Evolutionary conservation across 192 early-diverging fungal species (phyloP), one percentile per base, ranked within the genome.

Genomic region (Neocallimastix lanati): DNA sequence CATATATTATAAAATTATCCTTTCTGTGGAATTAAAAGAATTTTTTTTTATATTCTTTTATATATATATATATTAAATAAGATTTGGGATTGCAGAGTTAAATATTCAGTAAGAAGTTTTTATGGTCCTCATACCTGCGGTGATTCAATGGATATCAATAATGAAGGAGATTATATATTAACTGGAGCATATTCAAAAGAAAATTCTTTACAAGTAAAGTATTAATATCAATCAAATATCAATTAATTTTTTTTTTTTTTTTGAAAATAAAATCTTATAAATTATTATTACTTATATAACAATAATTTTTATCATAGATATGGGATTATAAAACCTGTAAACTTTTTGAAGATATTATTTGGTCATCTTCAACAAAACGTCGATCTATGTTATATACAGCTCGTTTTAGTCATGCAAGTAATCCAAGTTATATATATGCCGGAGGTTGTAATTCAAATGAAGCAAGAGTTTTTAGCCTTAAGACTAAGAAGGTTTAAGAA

Each of bases 101-200:
- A 77, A 2, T 82, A 84, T 21, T 88, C 88, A 9, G 79, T 90
- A 29, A 79, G 86, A 25, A 81, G 80, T 25, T 85, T 90, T 76
- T 90, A 85, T 80, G 85, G 86, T 11, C 88, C 88, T 21, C 88
- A 88, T 80, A 84, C 89, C 36, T 90, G 88, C 81, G 88, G 88
- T n/a, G 88, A 90, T 79, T 78, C 86, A 13, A 40, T 90, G 27
- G 88, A 89, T 82, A 82, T 89, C 33, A 80, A 84, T n/a, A 79
- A 81, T 28, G 58, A 38, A 33, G 85, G 84, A 1, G 76, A 38
- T 28, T 36, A 37, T 76, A 81, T 90, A 29, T 30, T 89, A 38
- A 84, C 85, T 9, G 88, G 88, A 4, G 81, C 83, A 14, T 90
- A 86, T 58, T 76, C 80, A 6, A 86, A 84, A 76, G 80, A 84